Evolutionary conservation across 176 grass and related monocot genomes (phyloP), one percentile per base, ranked within the genome.

Genomic region (Oryza officinalis): DNA sequence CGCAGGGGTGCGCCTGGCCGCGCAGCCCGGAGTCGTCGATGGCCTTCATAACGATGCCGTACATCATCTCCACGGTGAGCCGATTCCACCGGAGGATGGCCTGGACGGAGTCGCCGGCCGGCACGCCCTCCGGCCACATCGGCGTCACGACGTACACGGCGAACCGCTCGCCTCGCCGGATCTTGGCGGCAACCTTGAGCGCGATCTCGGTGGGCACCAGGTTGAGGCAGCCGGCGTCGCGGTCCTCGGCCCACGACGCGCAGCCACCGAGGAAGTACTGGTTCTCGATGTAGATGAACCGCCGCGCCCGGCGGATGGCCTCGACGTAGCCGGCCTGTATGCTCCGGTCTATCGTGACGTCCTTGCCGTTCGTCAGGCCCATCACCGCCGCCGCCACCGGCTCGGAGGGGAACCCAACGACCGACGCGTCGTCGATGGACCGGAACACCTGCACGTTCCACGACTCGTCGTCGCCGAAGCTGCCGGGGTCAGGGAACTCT

Each of bases 251-350:
- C 96, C 96, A 98, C 23, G 91, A 89, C 32, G 80, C 82, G 75
- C 93, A 95, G 30, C 96, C 90, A 23, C 96, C 96, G n/a, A 95
- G 87, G 82, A 97, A 97, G 87, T 97, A 97, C 74, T 97, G 95
- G 90, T 97, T 97, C 86, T 94, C 88, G 17, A 98, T 76, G 93
- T 98, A 95, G 35, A 98, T 66, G 68, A 98, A 98, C 61, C 89
- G 83, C 41, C 84, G 83, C 27, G 93, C 93, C 33, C 96, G 87
- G 17, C 96, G 86, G 61, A 98, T 92, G 32, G 93, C 96, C 86
- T 95, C 89, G 12, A 98, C 33, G 79, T 95, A 98, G 35, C 61
- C 89, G 27, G 15, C 13, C 8, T 98, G 93, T 25, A 98, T 88
- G 89, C 96, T 98, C 59, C 79, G 82, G 70, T 98, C 93, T 45